Percentiles rank a stretch among this genome's conserved stretches.
Conservation (phyloP, 2,329 filamentous ascomycete genomes). For the Microascus cirrosus region DNA sequence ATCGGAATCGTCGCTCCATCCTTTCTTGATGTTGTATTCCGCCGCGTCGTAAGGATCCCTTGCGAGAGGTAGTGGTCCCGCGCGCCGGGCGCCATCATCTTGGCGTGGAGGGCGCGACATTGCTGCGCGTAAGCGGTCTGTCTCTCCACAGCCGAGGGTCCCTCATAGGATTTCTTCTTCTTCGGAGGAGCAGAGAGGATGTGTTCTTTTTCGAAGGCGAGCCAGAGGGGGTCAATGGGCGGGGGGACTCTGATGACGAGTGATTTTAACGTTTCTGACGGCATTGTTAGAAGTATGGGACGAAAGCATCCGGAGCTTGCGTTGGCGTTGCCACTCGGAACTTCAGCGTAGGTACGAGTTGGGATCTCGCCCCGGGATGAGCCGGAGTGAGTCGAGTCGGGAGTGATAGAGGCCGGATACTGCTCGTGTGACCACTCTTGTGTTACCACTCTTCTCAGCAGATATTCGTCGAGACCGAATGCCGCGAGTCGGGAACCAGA, state of each 20-base stretch:
- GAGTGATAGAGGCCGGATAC: background rate
- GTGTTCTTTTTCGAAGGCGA: slow-evolving; percentile 21
- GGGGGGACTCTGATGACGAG: slow-evolving; percentile 21
- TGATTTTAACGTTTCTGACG: slow-evolving; percentile 6
- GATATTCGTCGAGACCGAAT: background rate
- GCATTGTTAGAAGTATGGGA: background rate
- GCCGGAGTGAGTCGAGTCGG: background rate
- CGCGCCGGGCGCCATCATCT: slow-evolving; percentile 21
- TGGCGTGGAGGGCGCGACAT: slow-evolving; percentile 23
- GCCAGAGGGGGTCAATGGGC: slow-evolving; percentile 26
- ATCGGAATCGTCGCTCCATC: slow-evolving; percentile 24
- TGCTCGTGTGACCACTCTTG: background rate
- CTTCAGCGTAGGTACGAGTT: background rate
- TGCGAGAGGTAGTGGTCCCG: slow-evolving; percentile 24
- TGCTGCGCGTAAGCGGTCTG: slow-evolving; percentile 27
- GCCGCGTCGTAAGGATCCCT: slow-evolving; percentile 16
- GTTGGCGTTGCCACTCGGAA: background rate
- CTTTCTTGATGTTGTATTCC: slow-evolving; percentile 18
- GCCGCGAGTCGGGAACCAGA: background rate
- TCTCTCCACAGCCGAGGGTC: slow-evolving; percentile 16
- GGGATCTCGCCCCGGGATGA: background rate
- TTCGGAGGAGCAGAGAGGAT: slow-evolving; percentile 12
- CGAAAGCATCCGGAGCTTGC: slow-evolving; percentile 1
- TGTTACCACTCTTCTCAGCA: background rate
- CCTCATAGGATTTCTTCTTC: slow-evolving; percentile 15